These are phyloP conservation scores for Stipa capillata DNA, from an alignment of 176 grass and related monocot species.

Conservation along the genomic window DNA sequence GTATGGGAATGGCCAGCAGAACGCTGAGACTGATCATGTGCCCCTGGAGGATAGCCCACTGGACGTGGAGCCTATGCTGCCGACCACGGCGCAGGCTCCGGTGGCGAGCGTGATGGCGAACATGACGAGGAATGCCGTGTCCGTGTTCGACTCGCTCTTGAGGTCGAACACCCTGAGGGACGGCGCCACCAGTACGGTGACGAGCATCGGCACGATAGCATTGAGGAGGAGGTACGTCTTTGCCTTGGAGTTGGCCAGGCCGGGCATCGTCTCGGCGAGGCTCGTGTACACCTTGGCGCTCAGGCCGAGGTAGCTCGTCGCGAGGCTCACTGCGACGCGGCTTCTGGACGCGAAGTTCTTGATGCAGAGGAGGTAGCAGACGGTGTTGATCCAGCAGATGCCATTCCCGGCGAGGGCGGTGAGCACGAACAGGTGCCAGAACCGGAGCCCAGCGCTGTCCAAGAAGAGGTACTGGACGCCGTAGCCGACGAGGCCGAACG, in stretches of 20 bases:
- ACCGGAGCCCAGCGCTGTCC: constrained; percentile 39
- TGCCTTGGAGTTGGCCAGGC: constrained; percentile 15
- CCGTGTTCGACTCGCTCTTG: constrained; percentile 2
- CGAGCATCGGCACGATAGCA: constrained; percentile 63
- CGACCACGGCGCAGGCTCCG: constrained; percentile 62
- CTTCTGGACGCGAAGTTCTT: constrained; percentile 65
- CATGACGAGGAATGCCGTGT: constrained; percentile 61
- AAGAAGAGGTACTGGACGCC: constrained; percentile 91
- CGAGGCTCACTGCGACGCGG: constrained; percentile 70
- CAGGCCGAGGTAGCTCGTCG: constrained; percentile 87
- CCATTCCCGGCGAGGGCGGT: constrained; percentile 86
- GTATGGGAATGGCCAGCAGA: constrained; percentile 47
- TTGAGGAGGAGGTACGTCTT: constrained; percentile 91
- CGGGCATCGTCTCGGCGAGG: constrained; percentile 36
- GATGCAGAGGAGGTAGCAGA: constrained; percentile 95
- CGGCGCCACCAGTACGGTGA: constrained; percentile 59
- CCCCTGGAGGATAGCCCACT: constrained; percentile 44
- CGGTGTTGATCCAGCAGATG: constrained; percentile 99
- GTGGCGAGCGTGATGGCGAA: constrained; percentile 86
- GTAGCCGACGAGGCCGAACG: constrained; percentile 69
- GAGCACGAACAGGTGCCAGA: constrained; percentile 82
- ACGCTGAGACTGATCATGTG: constrained; percentile 64
- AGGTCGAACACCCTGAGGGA: constrained; percentile 42
- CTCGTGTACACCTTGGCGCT: constrained; percentile 93
- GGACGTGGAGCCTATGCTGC: constrained; percentile 59